These are phyloP conservation scores for Williopsis jadinii DNA, from an alignment of 1,139 yeast species.

Conservation along the genomic window DNA sequence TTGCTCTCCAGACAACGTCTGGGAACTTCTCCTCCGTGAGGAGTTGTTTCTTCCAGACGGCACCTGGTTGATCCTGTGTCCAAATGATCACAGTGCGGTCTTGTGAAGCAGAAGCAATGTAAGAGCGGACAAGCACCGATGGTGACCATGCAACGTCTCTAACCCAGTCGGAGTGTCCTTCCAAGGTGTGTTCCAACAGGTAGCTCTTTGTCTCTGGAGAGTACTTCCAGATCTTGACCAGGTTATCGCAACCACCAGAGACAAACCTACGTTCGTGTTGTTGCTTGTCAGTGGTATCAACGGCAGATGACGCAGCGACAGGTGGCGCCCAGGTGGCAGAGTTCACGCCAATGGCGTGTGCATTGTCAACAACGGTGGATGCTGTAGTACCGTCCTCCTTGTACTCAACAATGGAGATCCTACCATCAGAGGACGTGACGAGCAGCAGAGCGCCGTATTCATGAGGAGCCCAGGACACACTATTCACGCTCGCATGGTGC, in stretches of 20 bases:
- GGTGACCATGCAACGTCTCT: constrained; percentile 99
- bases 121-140: constrained; percentile 74
- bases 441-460: constrained; percentile 89
- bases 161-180: constrained; percentile 97
- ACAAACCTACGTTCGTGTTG: constrained; percentile 59
- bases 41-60: constrained; percentile 74
- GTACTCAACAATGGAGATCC: constrained; percentile 84
- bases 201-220: constrained; percentile 53
- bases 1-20: constrained; percentile 97
- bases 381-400: constrained; percentile 84
- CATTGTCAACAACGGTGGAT: constrained; percentile 41
- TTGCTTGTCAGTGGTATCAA: constrained; percentile 31
- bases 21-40: constrained; percentile 81
- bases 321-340: constrained; percentile 96
- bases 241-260: constrained; percentile 92
- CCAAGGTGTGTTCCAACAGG: constrained; percentile 66
- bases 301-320: constrained; percentile 28
- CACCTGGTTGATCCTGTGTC: constrained; percentile 67
- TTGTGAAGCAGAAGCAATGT: constrained; percentile 97
- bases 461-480: constrained; percentile 96
- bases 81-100: constrained; percentile 92
- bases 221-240: constrained; percentile 85
- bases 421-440: constrained; percentile 92
- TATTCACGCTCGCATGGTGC: constrained; percentile 91
- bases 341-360: constrained; percentile 91